phyloP scores from a whole-genome alignment of 2,329 filamentous ascomycete species.

The Emericellopsis atlantica region DNA sequence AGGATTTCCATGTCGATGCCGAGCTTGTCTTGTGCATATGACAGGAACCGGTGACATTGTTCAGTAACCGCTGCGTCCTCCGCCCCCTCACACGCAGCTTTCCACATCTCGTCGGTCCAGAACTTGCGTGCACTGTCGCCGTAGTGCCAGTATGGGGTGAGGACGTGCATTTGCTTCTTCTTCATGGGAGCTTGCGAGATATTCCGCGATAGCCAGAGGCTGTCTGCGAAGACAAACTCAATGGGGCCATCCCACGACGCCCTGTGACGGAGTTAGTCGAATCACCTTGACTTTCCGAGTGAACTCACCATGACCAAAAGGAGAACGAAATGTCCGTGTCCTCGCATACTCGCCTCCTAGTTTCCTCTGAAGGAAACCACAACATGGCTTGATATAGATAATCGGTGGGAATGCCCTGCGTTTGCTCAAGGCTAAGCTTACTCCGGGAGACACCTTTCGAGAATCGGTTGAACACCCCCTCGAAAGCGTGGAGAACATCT shows the following conservation, averaged over 20 bases:
- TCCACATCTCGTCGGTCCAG: slow-evolving; percentile 2
- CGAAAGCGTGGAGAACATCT: slow-evolving; percentile 4
- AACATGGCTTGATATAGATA: slow-evolving; percentile 2
- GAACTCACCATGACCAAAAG: slow-evolving; percentile 4
- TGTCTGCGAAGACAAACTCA: slow-evolving; percentile 6
- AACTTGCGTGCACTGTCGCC: background rate
- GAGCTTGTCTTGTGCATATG: background rate
- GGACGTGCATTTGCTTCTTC: slow-evolving; percentile 4
- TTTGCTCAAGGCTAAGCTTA: slow-evolving; percentile 4
- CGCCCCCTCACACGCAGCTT: background rate
- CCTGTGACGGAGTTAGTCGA: background rate
- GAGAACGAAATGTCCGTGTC: background rate
- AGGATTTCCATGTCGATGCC: slow-evolving; percentile 1
- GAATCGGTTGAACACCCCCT: slow-evolving; percentile 5
- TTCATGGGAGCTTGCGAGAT: slow-evolving; percentile 4
- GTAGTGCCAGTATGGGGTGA: slow-evolving; percentile 4
- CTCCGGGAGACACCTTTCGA: background rate
- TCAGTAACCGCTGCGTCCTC: background rate
- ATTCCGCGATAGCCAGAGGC: slow-evolving; percentile 5
- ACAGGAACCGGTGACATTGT: background rate
- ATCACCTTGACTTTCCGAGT: background rate
- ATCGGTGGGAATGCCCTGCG: slow-evolving; percentile 6
- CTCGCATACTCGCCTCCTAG: background rate
- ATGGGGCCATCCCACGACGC: slow-evolving; percentile 4
- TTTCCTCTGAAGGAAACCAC: slow-evolving; percentile 4